Evolutionary conservation across 1,284 basidiomycete species (phyloP).

Genomic region (Heterobasidion parviporum): DNA sequence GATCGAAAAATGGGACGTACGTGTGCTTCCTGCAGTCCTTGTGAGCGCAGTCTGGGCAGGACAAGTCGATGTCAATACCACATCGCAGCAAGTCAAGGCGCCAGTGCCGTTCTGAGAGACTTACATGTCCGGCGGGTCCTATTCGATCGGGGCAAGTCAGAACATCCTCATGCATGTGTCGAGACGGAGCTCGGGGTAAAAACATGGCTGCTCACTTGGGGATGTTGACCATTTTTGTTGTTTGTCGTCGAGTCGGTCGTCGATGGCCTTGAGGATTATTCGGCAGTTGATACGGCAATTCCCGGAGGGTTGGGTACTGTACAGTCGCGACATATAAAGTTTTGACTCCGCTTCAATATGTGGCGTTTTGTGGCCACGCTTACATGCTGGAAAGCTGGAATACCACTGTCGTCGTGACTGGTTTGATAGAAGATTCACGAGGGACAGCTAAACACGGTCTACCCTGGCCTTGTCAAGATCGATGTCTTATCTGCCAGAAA

Average conservation of each 20-base stretch:
- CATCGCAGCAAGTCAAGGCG: neutral
- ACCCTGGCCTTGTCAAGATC: too few relatives aligned
- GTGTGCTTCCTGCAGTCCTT: constrained; percentile 99
- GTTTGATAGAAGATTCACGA: too few relatives aligned
- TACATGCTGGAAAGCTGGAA: neutral
- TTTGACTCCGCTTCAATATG: constrained; percentile 2
- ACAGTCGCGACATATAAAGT: constrained; percentile 6
- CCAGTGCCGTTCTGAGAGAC: constrained; percentile 19
- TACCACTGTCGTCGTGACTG: too few relatives aligned
- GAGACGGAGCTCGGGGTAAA: constrained; percentile 1
- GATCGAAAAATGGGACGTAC: constrained; percentile 37
- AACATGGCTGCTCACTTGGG: constrained; percentile 59
- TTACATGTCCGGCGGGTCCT: constrained; percentile 83
- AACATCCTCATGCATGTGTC: too few relatives aligned
- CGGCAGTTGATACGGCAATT: constrained; percentile 5
- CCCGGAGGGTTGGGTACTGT: constrained; percentile 6
- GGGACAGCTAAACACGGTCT: too few relatives aligned
- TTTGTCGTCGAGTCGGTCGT: neutral
- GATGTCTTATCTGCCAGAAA: too few relatives aligned
- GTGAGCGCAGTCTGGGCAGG: constrained; percentile 86
- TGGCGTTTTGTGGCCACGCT: neutral
- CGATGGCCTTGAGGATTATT: neutral
- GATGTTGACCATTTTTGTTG: constrained; percentile 77
- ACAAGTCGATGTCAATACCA: neutral
- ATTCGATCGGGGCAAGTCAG: neutral